Percentiles rank a stretch among this genome's conserved stretches.
Conservation (phyloP, 148 eudicot genomes). For the Rhododendron henanense region DNA sequence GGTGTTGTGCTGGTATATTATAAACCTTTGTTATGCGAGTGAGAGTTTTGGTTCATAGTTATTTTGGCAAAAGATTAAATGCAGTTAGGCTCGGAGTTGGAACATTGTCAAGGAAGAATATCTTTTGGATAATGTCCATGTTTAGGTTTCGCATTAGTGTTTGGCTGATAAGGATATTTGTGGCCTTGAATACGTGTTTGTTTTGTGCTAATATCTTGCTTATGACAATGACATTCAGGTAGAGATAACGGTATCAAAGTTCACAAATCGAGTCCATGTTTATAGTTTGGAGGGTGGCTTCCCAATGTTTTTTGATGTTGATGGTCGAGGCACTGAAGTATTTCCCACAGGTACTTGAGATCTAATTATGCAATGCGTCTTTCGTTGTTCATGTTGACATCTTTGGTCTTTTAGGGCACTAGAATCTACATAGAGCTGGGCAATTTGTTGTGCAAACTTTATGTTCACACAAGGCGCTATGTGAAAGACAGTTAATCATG, state of each 20-base stretch:
- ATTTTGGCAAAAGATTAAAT: background rate
- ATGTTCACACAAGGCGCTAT: background rate
- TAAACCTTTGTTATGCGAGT: background rate
- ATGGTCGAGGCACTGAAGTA: constrained; percentile 79
- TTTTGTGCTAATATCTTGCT: background rate
- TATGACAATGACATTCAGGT: constrained; percentile 28
- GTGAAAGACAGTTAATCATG: background rate
- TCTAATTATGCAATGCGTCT: background rate
- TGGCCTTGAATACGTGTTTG: background rate
- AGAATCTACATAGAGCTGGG: background rate
- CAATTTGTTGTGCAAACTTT: background rate
- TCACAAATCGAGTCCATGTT: constrained; percentile 75
- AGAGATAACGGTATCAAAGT: constrained; percentile 72
- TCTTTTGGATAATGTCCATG: background rate
- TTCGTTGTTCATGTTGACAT: background rate
- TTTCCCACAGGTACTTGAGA: constrained; percentile 72
- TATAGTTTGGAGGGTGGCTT: constrained; percentile 79
- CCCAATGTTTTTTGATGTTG: constrained; percentile 80
- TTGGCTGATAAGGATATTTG: background rate
- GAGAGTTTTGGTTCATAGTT: background rate
- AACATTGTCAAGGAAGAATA: background rate
- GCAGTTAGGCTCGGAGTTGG: background rate
- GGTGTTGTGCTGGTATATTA: background rate
- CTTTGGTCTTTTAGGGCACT: background rate
- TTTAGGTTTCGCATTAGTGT: background rate